These are phyloP conservation scores for Waltiozyma sp. DNA, from an alignment of 1,139 yeast species.

Conservation along the genomic window DNA sequence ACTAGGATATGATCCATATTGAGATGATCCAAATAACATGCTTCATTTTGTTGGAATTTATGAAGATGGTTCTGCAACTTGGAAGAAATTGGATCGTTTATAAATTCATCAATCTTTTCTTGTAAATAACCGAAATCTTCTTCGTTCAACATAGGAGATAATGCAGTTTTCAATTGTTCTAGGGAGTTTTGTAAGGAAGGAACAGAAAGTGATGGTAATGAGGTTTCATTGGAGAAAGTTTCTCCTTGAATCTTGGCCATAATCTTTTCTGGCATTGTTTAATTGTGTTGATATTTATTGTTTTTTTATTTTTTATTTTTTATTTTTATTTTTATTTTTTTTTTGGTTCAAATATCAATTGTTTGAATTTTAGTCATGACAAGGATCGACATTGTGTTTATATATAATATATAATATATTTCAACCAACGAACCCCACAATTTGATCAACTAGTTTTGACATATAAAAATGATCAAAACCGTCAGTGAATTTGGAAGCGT, in stretches of 20 bases:
- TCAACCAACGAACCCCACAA: too few species aligned
- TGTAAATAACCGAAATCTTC: slow-evolving; percentile 7
- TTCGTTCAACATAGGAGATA: slow-evolving; percentile 34
- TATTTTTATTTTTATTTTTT: too few species aligned
- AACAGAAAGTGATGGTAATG: slow-evolving; percentile 31
- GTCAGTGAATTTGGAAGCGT: too few species aligned
- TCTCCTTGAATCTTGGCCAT: background rate
- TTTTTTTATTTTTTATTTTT: too few species aligned
- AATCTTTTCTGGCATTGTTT: too few species aligned
- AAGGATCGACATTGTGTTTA: background rate
- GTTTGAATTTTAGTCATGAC: background rate
- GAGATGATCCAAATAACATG: slow-evolving; percentile 47
- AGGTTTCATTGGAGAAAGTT: slow-evolving; percentile 1
- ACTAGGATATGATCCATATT: slow-evolving; percentile 49
- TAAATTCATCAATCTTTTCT: slow-evolving; percentile 34
- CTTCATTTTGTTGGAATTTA: slow-evolving; percentile 29
- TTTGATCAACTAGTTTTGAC: too few species aligned
- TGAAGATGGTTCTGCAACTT: slow-evolving; percentile 43
- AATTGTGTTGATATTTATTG: too few species aligned
- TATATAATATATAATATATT: too few species aligned
- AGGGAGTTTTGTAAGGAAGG: slow-evolving; percentile 38
- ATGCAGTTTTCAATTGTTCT: slow-evolving; percentile 34
- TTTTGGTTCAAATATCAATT: too few species aligned
- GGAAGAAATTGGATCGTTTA: slow-evolving; percentile 29
- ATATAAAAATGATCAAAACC: too few species aligned